A percentile compares a stretch with the other conserved stretches of the same genome.
These are phyloP conservation scores for Aspergillus chevalieri DNA, from an alignment of 2,329 filamentous ascomycete species.

Conservation along the genomic window DNA sequence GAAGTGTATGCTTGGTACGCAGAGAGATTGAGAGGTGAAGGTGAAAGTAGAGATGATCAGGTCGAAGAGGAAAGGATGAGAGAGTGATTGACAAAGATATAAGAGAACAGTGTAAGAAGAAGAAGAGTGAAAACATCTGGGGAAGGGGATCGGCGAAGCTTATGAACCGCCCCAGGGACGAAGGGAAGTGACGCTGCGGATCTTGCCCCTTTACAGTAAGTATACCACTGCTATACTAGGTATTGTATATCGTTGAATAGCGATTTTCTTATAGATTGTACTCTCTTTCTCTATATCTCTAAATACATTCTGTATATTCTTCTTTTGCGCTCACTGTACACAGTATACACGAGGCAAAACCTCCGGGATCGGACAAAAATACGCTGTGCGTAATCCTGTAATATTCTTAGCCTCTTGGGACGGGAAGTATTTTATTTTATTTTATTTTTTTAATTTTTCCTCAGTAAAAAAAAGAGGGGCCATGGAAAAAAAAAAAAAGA, in stretches of 20 bases:
- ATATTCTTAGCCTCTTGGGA: neutral
- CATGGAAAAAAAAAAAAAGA: conserved; percentile 4
- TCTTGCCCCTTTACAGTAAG: conserved; percentile 24
- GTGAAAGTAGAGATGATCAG: neutral
- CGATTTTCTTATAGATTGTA: conserved; percentile 4
- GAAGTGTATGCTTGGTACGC: neutral
- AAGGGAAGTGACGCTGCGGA: conserved; percentile 30
- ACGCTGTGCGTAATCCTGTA: conserved; percentile 8
- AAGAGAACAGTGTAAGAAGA: conserved; percentile 9
- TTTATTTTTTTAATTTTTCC: conserved; percentile 1
- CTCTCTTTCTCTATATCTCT: conserved; percentile 1
- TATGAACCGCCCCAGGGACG: conserved; percentile 32
- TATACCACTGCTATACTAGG: conserved; percentile 7
- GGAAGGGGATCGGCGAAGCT: conserved; percentile 41
- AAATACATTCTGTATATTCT: neutral
- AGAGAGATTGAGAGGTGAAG: neutral
- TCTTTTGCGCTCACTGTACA: conserved; percentile 6
- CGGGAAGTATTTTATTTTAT: conserved; percentile 2
- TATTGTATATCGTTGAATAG: conserved; percentile 6
- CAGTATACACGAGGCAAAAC: conserved; percentile 5
- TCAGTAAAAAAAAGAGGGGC: conserved; percentile 1
- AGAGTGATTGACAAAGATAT: conserved; percentile 6
- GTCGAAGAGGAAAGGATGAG: conserved; percentile 2
- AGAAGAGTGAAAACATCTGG: conserved; percentile 22
- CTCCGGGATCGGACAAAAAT: conserved; percentile 14